Evolutionary conservation across 1,284 basidiomycete species (phyloP).

Genomic region (Microbotryum violaceum): DNA sequence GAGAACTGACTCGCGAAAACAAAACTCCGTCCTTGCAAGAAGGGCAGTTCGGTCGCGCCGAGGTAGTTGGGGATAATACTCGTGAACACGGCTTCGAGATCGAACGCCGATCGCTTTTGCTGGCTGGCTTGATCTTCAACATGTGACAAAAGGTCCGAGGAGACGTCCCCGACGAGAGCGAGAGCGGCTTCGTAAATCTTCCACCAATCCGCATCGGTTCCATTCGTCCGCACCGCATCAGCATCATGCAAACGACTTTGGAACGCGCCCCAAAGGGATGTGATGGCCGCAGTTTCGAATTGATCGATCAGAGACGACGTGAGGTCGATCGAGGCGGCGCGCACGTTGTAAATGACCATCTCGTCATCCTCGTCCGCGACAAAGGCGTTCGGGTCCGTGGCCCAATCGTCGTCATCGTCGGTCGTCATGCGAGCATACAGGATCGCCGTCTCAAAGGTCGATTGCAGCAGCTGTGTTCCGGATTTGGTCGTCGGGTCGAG

Average conservation of each 20-base stretch:
- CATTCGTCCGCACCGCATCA: slow-evolving; percentile 45
- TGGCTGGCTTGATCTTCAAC: slow-evolving; percentile 62
- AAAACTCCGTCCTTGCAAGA: slow-evolving; percentile 88
- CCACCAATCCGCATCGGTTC: slow-evolving; percentile 35
- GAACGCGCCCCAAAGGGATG: slow-evolving; percentile 55
- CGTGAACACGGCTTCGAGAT: slow-evolving; percentile 66
- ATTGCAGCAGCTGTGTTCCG: slow-evolving; percentile 45
- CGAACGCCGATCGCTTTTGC: slow-evolving; percentile 58
- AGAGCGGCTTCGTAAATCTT: slow-evolving; percentile 47
- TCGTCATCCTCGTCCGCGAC: slow-evolving; percentile 94
- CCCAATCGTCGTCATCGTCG: slow-evolving; percentile 89
- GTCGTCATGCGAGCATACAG: slow-evolving; percentile 77
- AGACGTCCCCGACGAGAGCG: slow-evolving; percentile 73
- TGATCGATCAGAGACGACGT: slow-evolving; percentile 70
- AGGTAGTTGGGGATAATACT: slow-evolving; percentile 73
- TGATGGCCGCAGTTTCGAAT: slow-evolving; percentile 52
- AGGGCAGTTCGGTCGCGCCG: slow-evolving; percentile 63
- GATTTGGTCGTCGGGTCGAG: slow-evolving; percentile 38
- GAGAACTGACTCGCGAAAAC: slow-evolving; percentile 90
- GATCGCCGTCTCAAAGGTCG: slow-evolving; percentile 57
- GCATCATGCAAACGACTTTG: slow-evolving; percentile 53
- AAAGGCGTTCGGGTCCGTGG: slow-evolving; percentile 78
- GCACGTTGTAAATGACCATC: slow-evolving; percentile 67
- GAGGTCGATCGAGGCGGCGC: slow-evolving; percentile 76
- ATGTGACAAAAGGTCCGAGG: slow-evolving; percentile 65